Conservation (phyloP, 352 stramenopile genomes). For the Phytophthora citricola region DNA sequence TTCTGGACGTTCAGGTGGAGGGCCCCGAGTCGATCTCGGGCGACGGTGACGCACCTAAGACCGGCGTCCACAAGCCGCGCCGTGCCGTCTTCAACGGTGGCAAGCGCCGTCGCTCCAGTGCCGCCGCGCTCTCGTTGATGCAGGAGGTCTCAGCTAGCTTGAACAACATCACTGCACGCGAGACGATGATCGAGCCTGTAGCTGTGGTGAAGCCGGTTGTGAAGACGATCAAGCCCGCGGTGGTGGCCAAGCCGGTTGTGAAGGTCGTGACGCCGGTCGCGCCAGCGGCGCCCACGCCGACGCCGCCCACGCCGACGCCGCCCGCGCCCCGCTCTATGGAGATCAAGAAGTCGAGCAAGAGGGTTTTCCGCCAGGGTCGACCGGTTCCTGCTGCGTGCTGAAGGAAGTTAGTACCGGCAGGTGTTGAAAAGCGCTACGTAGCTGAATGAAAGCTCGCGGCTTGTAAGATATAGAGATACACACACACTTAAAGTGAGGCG, state of each 20-base stretch:
- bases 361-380: slow-evolving; percentile 46
- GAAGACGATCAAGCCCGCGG: slow-evolving; percentile 4
- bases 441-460: slow-evolving; percentile 33
- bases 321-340: slow-evolving; percentile 31
- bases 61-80: slow-evolving; percentile 38
- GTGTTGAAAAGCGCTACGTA: slow-evolving; percentile 5
- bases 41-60: neutral
- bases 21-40: slow-evolving; percentile 19
- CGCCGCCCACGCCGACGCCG: slow-evolving; percentile 17
- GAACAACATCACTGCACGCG: slow-evolving; percentile 12
- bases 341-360: slow-evolving; percentile 51
- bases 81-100: slow-evolving; percentile 56
- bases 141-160: slow-evolving; percentile 40
- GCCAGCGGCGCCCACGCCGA: slow-evolving; percentile 14
- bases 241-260: slow-evolving; percentile 4
- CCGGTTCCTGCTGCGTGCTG: slow-evolving; percentile 28
- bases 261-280: slow-evolving; percentile 4
- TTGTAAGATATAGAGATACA: slow-evolving; percentile 41
- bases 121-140: slow-evolving; percentile 33
- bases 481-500: slow-evolving; percentile 11
- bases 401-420: slow-evolving; percentile 6
- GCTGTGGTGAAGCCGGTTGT: slow-evolving; percentile 14
- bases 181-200: slow-evolving; percentile 11
- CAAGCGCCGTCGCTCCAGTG: slow-evolving; percentile 40
- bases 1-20: slow-evolving; percentile 26